These are phyloP conservation scores for Leishmania gerbilli DNA, from an alignment of 208 protist species.

Conservation along the genomic window DNA sequence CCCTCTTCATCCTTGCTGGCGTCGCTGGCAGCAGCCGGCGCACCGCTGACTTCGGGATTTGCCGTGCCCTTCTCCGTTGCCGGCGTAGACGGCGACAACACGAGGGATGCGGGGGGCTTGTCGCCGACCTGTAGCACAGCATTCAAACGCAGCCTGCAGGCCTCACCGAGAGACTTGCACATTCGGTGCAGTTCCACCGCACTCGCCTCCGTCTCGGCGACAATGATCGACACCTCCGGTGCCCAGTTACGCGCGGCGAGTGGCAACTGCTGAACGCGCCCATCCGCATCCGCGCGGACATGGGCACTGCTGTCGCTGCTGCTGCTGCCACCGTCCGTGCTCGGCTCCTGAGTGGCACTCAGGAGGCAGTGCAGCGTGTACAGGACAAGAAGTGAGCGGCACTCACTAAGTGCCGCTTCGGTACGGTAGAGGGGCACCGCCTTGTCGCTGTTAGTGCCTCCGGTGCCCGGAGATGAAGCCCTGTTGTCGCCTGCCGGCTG, in stretches of 20 bases:
- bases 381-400: constrained; percentile 43
- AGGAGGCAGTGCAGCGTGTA: constrained; percentile 67
- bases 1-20: constrained; percentile 3
- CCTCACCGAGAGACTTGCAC: constrained; percentile 15
- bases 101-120: constrained; percentile 17
- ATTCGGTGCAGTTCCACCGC: constrained; percentile 29
- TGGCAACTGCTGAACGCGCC: constrained; percentile 21
- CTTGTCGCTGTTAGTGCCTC: background rate
- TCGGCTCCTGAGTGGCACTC: constrained; percentile 9
- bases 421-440: constrained; percentile 36
- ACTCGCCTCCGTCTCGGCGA: constrained; percentile 36
- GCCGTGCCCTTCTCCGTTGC: background rate
- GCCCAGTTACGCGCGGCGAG: constrained; percentile 22
- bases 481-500: background rate
- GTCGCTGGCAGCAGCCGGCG: constrained; percentile 3
- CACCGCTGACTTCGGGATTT: background rate
- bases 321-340: background rate
- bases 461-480: background rate
- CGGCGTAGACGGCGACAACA: constrained; percentile 4
- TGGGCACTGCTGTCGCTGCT: background rate
- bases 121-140: background rate
- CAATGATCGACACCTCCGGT: constrained; percentile 37
- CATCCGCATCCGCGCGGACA: constrained; percentile 12
- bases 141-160: constrained; percentile 10
- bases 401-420: constrained; percentile 36